Base-by-base conservation (phyloP, 2,329 filamentous ascomycete genomes). In the Colletotrichum theobromicola region DNA sequence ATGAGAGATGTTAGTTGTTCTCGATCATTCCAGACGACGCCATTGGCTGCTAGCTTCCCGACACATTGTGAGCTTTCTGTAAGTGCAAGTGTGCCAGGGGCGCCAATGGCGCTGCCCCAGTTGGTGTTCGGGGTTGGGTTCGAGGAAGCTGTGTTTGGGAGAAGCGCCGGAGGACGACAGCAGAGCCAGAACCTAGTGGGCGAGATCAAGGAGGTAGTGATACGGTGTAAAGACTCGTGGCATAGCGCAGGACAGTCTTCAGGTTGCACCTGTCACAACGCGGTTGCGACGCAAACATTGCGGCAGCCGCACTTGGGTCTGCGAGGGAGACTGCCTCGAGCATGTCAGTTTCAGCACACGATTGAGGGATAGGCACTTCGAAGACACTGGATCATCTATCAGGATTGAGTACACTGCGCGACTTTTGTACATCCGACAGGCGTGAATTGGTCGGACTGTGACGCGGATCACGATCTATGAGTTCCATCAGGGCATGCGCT, bases 171-270 rank as follows among this genome's bases (percentile, higher is more conserved):
- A 50, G 24, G 37, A n/a, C 28, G 34, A 72, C 67, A 9, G 15
- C 35, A 65, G 61, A 37, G 13, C 32, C 34, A 37, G n/a, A 32
- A 30, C 26, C 21, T 30, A 24, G 53, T 28, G 16, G 16, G 53
- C 15, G 42, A 15, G 34, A 35, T 67, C 26, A 7, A 42, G 26
- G 50, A 63, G 63, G 28, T 37, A 63, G 57, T 72, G 55, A 67
- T 26, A 72, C 46, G 57, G 46, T 21, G 46, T 30, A 58, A 26
- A 50, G 32, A 72, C 68, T 75, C 72, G 62, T 72, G 72, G 72
- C 62, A 67, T 67, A 53, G 18, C 12, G 57, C 46, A 63, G 35
- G 28, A 46, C 61, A 34, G 34, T 34, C 30, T 58, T n/a, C 2
- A 18, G 26, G 72, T 75, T 37, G 7, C 37, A 60, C 68, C 10